phyloP scores from a whole-genome alignment of 805 yeast genomes.

The Blastobotrys robertii region DNA sequence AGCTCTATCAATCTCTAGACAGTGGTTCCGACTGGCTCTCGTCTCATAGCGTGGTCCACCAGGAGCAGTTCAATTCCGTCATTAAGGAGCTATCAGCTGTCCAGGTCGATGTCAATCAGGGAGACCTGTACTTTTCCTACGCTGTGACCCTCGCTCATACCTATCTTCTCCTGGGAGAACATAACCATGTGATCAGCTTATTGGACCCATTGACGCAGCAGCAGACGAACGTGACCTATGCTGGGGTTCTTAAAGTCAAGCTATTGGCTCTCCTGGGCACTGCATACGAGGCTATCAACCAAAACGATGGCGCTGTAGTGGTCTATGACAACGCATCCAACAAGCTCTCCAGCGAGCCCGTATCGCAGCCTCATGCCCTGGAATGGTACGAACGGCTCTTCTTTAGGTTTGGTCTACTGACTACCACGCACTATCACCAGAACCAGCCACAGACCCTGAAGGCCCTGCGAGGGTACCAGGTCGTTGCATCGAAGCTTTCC shows the following conservation, averaged over 20 bases:
- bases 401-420: slow-evolving; percentile 10
- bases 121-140: slow-evolving; percentile 6
- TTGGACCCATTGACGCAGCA: slow-evolving; percentile 5
- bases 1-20: too few species aligned
- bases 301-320: slow-evolving; percentile 13
- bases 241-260: slow-evolving; percentile 9
- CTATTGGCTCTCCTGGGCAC: slow-evolving; percentile 18
- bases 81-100: too few species aligned
- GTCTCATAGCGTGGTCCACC: too few species aligned
- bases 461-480: slow-evolving; percentile 10
- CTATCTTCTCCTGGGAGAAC: slow-evolving; percentile 12
- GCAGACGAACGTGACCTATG: slow-evolving; percentile 8
- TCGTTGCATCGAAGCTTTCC: slow-evolving; percentile 7
- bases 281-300: slow-evolving; percentile 14
- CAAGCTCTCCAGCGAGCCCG: slow-evolving; percentile 4
- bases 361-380: slow-evolving; percentile 31
- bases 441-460: slow-evolving; percentile 9
- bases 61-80: too few species aligned
- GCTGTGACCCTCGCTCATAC: slow-evolving; percentile 14
- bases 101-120: neutral
- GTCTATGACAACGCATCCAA: slow-evolving; percentile 8
- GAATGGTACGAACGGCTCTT: slow-evolving; percentile 34
- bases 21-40: too few species aligned
- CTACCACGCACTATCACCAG: slow-evolving; percentile 7
- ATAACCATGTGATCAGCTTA: slow-evolving; percentile 8